A percentile compares a stretch with the other conserved stretches of the same genome.
phyloP scores from a whole-genome alignment of 257 asterid genomes.

The Dorcoceras hygrometricum region DNA sequence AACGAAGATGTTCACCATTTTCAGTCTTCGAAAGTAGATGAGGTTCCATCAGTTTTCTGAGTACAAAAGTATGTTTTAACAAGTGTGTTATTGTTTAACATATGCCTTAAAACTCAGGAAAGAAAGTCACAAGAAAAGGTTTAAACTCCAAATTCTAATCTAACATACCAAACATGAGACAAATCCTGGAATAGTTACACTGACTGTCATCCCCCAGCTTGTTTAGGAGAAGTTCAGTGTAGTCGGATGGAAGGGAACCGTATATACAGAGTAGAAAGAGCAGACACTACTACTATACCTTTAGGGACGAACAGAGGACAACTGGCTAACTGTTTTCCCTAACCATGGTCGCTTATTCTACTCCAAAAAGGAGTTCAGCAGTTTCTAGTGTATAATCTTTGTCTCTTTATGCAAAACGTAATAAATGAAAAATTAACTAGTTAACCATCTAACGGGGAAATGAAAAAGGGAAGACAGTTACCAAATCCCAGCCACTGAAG shows the following conservation, averaged over 20 bases:
- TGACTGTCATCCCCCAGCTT: not conserved
- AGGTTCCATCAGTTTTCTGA: not conserved
- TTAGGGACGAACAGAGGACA: no score
- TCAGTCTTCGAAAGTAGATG: not conserved
- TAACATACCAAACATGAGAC: slow-evolving; percentile 10
- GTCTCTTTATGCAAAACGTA: not conserved
- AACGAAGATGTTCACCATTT: not conserved
- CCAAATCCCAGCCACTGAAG: slow-evolving; percentile 37
- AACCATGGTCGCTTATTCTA: no score
- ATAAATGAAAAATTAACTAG: not conserved
- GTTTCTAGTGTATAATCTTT: not conserved
- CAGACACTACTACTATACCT: no score
- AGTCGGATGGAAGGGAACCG: no score
- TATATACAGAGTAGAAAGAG: no score
- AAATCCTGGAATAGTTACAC: slow-evolving; percentile 3
- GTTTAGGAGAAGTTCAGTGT: no score
- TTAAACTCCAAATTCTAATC: not conserved
- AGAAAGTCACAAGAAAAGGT: not conserved
- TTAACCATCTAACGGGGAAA: slow-evolving; percentile 9
- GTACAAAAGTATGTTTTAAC: not conserved
- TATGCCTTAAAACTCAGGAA: not conserved
- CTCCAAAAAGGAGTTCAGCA: slow-evolving; percentile 7
- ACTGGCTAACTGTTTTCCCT: no score
- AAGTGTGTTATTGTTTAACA: slow-evolving; percentile 5
- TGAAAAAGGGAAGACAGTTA: slow-evolving; percentile 26